phyloP scores from a whole-genome alignment of 1,284 basidiomycete species.

The Tylopilus sp. region DNA sequence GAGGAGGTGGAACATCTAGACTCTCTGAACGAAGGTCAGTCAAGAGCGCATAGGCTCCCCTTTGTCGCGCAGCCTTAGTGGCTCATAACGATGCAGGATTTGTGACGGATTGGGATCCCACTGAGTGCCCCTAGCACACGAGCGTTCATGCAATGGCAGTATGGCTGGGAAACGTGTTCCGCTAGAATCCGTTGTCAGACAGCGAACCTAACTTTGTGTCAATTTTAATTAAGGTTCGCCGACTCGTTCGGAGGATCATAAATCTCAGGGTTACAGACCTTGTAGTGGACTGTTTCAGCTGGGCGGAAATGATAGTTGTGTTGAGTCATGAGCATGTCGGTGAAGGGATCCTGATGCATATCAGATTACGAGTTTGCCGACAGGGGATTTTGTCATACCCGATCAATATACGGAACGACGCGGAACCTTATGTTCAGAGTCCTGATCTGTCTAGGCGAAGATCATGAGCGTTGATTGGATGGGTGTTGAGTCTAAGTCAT shows the following conservation, averaged over 20 bases:
- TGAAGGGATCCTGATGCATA: not conserved
- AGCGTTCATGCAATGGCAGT: not conserved
- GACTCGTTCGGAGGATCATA: not conserved
- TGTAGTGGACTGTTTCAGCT: conserved; percentile 6
- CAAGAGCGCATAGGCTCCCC: not conserved
- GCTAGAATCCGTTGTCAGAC: not conserved
- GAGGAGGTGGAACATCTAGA: conserved; percentile 71
- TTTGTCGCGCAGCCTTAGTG: conserved; percentile 2
- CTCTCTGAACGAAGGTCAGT: conserved; percentile 31
- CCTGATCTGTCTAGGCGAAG: conserved; percentile 29
- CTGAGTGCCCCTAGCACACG: conserved; percentile 17
- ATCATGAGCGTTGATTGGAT: conserved; percentile 35
- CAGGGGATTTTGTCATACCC: conserved; percentile 2
- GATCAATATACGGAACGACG: conserved; percentile 2
- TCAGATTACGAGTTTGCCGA: not conserved
- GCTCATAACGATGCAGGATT: conserved; percentile 10
- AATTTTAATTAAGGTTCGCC: conserved; percentile 7
- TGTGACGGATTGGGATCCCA: conserved; percentile 21
- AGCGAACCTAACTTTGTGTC: conserved; percentile 38
- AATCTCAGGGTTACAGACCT: conserved; percentile 9
- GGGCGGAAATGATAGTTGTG: not conserved
- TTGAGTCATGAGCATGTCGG: not conserved
- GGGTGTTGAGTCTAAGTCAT: not conserved
- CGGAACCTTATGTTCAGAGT: conserved; percentile 5
- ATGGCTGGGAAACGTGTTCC: conserved; percentile 15